A percentile compares a stretch with the other conserved stretches of the same genome.
Evolutionary conservation across 352 stramenopile species (phyloP).

Genomic region (Globisporangium nagaii): DNA sequence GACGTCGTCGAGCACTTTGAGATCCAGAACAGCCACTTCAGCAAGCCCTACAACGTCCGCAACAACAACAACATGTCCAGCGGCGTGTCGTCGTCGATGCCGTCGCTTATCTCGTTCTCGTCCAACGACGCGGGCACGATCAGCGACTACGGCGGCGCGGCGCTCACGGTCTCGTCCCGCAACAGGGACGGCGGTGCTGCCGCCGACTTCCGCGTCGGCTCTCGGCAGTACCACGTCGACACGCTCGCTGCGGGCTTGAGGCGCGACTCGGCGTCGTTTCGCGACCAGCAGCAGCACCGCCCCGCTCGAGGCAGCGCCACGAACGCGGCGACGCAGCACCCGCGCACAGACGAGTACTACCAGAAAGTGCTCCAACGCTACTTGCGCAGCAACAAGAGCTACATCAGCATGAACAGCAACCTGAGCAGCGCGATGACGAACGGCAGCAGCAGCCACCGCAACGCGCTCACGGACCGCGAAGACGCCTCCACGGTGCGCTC

Average conservation of each 20-base stretch:
- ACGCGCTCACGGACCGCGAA: constrained; percentile 11
- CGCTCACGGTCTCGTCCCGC: background rate
- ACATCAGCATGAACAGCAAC: constrained; percentile 42
- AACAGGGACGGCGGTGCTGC: background rate
- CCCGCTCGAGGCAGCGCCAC: constrained; percentile 10
- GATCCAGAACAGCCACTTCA: constrained; percentile 15
- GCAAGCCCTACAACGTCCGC: constrained; percentile 11
- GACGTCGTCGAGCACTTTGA: constrained; percentile 64
- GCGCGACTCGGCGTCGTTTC: constrained; percentile 7
- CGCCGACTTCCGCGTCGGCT: constrained; percentile 9
- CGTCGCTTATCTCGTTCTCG: constrained; percentile 43
- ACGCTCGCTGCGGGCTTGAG: constrained; percentile 11
- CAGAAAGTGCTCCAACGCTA: constrained; percentile 54
- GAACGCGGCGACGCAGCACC: background rate
- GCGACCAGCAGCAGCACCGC: background rate
- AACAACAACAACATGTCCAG: constrained; percentile 16
- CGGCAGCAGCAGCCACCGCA: constrained; percentile 29
- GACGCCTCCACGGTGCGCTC: constrained; percentile 12
- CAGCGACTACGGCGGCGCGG: constrained; percentile 18
- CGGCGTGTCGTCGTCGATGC: constrained; percentile 34
- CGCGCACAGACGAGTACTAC: constrained; percentile 70
- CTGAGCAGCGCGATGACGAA: constrained; percentile 38
- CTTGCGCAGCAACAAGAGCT: constrained; percentile 48
- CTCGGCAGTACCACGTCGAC: constrained; percentile 12
- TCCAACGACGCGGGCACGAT: constrained; percentile 32